Percentiles rank a stretch among this genome's conserved stretches.
These are phyloP conservation scores for Betula pendula DNA, from an alignment of 306 rosid genomes.

Conservation along the genomic window DNA sequence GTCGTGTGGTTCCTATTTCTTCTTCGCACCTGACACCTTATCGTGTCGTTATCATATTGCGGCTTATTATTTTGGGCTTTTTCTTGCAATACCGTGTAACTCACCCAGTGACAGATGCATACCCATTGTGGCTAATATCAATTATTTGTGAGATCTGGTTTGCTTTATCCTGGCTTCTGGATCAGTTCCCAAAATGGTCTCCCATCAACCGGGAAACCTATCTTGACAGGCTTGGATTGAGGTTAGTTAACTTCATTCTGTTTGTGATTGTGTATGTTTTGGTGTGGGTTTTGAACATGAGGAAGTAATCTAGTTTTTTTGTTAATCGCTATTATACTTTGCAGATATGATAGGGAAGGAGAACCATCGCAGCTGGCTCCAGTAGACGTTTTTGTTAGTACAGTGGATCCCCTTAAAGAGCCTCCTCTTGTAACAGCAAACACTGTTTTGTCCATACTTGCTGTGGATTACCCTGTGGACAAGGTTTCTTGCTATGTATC, in stretches of 20 bases:
- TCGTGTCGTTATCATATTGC: conserved; percentile 83
- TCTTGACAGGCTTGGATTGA: conserved; percentile 83
- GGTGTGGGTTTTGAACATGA: conserved; percentile 9
- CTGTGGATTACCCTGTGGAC: conserved; percentile 99
- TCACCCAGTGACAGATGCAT: conserved; percentile 96
- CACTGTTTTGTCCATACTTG: conserved; percentile 96
- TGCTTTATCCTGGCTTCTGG: conserved; percentile 94
- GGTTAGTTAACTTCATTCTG: conserved; percentile 46
- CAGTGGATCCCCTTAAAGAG: conserved; percentile 99
- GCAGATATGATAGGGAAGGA: conserved; percentile 94
- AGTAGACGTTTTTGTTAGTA: conserved; percentile 91
- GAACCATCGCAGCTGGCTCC: conserved; percentile 96
- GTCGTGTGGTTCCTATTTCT: conserved; percentile 87
- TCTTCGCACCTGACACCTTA: conserved; percentile 92
- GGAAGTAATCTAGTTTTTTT: conserved; percentile 12
- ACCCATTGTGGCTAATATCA: conserved; percentile 86
- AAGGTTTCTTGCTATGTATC: conserved; percentile 98
- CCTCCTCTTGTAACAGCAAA: conserved; percentile 95
- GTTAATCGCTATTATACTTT: conserved; percentile 31
- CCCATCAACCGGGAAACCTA: conserved; percentile 96
- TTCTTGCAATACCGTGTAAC: conserved; percentile 96
- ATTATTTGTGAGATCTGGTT: conserved; percentile 99
- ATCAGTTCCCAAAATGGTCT: conserved; percentile 98
- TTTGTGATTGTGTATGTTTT: conserved; percentile 5
- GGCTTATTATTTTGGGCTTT: conserved; percentile 90